phyloP scores from a whole-genome alignment of 192 early-diverging fungal species.

The Backusella sp. region DNA sequence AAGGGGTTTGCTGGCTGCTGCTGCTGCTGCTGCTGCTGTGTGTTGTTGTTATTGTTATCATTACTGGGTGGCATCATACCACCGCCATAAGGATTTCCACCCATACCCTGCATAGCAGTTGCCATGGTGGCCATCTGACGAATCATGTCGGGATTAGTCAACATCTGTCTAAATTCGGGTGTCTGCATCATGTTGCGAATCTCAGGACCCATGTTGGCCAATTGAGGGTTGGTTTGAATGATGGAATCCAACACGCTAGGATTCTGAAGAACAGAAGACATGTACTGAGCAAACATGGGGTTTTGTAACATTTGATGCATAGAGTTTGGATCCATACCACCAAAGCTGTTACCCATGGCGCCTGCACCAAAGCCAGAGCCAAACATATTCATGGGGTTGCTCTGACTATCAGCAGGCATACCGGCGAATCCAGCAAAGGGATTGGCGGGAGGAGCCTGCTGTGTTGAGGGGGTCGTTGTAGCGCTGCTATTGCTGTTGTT shows the following conservation, averaged over 20 bases:
- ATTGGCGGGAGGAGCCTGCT: constrained; percentile 25
- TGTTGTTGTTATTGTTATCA: constrained; percentile 16
- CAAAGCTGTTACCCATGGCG: constrained; percentile 63
- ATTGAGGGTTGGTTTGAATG: constrained; percentile 78
- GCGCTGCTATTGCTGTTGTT: background rate
- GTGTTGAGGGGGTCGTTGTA: background rate
- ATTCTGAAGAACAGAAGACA: constrained; percentile 79
- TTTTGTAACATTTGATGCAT: constrained; percentile 78
- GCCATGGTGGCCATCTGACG: constrained; percentile 71
- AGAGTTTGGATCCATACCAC: constrained; percentile 60
- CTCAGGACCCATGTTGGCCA: constrained; percentile 81
- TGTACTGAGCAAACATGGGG: constrained; percentile 80
- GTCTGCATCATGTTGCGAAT: constrained; percentile 82
- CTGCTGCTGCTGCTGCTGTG: constrained; percentile 26
- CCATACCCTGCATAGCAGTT: constrained; percentile 35
- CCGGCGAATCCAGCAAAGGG: constrained; percentile 41
- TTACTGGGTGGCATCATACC: background rate
- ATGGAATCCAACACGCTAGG: constrained; percentile 85
- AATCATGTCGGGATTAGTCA: constrained; percentile 82
- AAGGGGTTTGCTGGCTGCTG: constrained; percentile 47
- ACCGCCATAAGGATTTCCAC: constrained; percentile 9
- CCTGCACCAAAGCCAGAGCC: constrained; percentile 55
- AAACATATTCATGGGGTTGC: constrained; percentile 53
- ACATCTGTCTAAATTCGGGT: constrained; percentile 77
- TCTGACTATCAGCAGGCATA: constrained; percentile 33